Conservation (phyloP, 352 stramenopile genomes). For the Phytophthora chlamydospora region DNA sequence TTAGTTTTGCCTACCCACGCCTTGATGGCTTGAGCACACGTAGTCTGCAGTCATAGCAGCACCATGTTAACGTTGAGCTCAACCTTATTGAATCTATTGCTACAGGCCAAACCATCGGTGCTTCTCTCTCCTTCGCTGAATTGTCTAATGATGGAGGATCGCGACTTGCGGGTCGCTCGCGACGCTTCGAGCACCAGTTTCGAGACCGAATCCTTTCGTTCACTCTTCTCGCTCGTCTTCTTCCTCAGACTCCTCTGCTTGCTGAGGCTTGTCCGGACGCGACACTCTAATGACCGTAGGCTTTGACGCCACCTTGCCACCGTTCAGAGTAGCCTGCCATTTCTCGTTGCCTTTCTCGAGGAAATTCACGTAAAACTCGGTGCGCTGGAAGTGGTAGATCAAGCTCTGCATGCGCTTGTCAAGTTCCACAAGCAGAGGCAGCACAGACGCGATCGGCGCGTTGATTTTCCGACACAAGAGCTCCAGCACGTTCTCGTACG, state of each 20-base stretch:
- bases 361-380: constrained; percentile 21
- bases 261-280: background rate
- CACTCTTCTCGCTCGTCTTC: background rate
- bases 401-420: constrained; percentile 41
- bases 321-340: constrained; percentile 16
- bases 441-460: constrained; percentile 48
- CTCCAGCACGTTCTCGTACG: constrained; percentile 67
- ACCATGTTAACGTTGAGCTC: background rate
- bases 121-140: constrained; percentile 8
- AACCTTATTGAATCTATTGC: background rate
- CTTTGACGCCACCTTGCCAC: background rate
- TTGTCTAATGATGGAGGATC: constrained; percentile 18
- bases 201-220: background rate
- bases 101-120: constrained; percentile 19
- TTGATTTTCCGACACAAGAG: constrained; percentile 72
- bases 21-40: constrained; percentile 94
- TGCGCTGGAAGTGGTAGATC: constrained; percentile 37
- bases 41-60: constrained; percentile 60
- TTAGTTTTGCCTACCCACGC: constrained; percentile 67
- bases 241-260: background rate
- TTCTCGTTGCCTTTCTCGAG: constrained; percentile 16
- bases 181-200: constrained; percentile 21
- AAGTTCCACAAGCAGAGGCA: constrained; percentile 35
- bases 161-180: constrained; percentile 18
- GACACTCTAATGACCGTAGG: constrained; percentile 10